phyloP scores from a whole-genome alignment of 306 rosid species.

The Lathyrus tuberosus region DNA sequence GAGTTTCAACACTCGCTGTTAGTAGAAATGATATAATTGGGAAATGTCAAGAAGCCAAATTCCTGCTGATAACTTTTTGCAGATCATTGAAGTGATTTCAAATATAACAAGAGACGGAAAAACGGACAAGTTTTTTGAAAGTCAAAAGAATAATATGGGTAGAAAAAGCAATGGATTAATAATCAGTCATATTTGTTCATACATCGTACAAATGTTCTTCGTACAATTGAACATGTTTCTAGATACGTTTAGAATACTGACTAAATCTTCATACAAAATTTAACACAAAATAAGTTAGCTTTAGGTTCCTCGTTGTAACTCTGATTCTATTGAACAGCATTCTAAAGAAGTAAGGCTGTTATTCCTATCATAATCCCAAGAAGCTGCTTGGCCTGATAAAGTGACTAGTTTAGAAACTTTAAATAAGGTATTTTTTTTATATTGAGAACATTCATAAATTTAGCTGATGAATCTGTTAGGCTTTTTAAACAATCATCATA shows the following conservation, averaged over 20 bases:
- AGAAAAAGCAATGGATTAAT: too few relatives aligned
- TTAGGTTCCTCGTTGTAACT: not conserved
- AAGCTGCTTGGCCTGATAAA: not conserved
- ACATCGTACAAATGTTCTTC: too few relatives aligned
- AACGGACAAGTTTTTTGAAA: too few relatives aligned
- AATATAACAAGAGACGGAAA: too few relatives aligned
- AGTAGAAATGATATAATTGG: too few relatives aligned
- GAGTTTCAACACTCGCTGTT: too few relatives aligned
- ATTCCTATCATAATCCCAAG: not conserved
- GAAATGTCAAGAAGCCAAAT: too few relatives aligned
- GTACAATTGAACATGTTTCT: too few relatives aligned
- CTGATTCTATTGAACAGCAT: not conserved
- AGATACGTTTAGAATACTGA: not conserved
- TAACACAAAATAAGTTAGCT: not conserved
- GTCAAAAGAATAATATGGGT: too few relatives aligned
- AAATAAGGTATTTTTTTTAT: not conserved
- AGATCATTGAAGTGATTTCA: too few relatives aligned
- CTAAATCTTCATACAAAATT: not conserved
- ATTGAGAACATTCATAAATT: slow-evolving; percentile 22
- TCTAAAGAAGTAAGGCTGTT: not conserved
- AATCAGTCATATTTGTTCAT: too few relatives aligned
- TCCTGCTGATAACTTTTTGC: too few relatives aligned
- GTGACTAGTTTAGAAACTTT: slow-evolving; percentile 7
- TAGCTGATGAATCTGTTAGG: slow-evolving; percentile 28
- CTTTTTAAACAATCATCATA: slow-evolving; percentile 38